These are phyloP conservation scores for Blastobotrys chiropterorum DNA, from an alignment of 805 yeast species.

Conservation along the genomic window DNA sequence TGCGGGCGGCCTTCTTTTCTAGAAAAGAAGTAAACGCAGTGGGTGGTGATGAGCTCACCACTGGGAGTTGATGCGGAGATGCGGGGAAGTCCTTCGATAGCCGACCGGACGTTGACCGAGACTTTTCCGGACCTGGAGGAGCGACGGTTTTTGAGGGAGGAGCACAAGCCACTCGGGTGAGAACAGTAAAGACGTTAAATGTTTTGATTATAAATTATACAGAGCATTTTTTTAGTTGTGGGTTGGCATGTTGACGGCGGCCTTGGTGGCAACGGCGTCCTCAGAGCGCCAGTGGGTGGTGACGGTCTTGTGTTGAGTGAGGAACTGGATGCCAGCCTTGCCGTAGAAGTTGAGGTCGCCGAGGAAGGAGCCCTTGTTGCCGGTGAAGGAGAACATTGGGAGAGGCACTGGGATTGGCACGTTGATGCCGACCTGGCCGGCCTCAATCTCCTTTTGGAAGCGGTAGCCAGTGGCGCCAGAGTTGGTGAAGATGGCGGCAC, in stretches of 20 bases:
- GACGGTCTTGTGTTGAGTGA: conserved; percentile 71
- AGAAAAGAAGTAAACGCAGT: too few relatives aligned
- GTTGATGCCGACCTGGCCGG: conserved; percentile 73
- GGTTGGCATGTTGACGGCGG: conserved; percentile 64
- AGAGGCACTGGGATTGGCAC: conserved; percentile 78
- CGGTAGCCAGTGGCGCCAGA: conserved; percentile 66
- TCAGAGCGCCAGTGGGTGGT: conserved; percentile 61
- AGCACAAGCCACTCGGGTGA: neutral
- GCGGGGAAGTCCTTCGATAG: too few relatives aligned
- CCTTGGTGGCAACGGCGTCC: conserved; percentile 42
- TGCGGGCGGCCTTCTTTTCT: too few relatives aligned
- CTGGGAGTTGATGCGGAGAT: too few relatives aligned
- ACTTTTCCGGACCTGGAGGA: too few relatives aligned
- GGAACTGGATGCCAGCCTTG: conserved; percentile 63
- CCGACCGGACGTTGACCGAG: too few relatives aligned
- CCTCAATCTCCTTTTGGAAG: conserved; percentile 60
- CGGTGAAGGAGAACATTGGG: conserved; percentile 78
- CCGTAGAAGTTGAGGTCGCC: conserved; percentile 80
- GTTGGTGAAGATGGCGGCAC: conserved; percentile 61
- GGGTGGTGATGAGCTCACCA: too few relatives aligned
- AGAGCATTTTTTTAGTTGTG: conserved; percentile 34
- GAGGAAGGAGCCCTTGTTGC: conserved; percentile 66
- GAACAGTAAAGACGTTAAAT: neutral
- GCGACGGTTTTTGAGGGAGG: neutral
- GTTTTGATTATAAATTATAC: neutral